A percentile compares a stretch with the other conserved stretches of the same genome.
phyloP scores from a whole-genome alignment of 2,329 filamentous ascomycete species.

The Aspergillus pseudotamarii region DNA sequence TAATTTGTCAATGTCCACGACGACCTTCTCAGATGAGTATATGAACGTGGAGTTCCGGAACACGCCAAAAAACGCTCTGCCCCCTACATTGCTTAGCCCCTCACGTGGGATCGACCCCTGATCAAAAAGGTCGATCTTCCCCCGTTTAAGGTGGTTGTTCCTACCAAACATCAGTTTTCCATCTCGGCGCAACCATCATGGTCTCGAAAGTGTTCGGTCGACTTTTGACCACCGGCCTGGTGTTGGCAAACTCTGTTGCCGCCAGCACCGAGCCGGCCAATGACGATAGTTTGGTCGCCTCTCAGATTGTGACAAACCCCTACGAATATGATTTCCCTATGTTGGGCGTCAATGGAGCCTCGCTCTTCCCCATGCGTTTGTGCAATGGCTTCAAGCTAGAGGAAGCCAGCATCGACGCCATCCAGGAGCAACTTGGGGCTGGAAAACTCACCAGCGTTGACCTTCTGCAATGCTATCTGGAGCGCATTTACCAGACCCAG shows the following conservation, averaged over 20 bases:
- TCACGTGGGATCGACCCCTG: slow-evolving; percentile 12
- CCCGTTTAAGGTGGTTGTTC: background rate
- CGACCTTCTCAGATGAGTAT: background rate
- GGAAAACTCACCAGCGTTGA: slow-evolving; percentile 61
- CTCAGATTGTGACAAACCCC: slow-evolving; percentile 37
- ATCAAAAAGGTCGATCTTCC: slow-evolving; percentile 8
- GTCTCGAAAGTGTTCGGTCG: slow-evolving; percentile 18
- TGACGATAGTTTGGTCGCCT: slow-evolving; percentile 31
- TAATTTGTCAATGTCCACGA: background rate
- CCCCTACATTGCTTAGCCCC: background rate
- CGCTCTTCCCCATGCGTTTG: slow-evolving; percentile 63
- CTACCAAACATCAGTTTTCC: background rate
- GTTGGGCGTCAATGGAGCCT: slow-evolving; percentile 34
- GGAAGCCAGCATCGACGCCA: slow-evolving; percentile 69
- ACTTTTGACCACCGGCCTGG: slow-evolving; percentile 22
- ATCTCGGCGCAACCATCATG: slow-evolving; percentile 10
- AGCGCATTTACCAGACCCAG: slow-evolving; percentile 63
- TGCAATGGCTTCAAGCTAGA: slow-evolving; percentile 66
- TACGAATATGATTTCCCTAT: slow-evolving; percentile 43
- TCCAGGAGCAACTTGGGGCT: slow-evolving; percentile 61
- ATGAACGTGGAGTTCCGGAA: background rate
- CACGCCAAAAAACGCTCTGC: background rate
- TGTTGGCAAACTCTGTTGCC: slow-evolving; percentile 24
- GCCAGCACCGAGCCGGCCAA: background rate
- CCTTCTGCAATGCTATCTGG: slow-evolving; percentile 64